phyloP scores from a whole-genome alignment of 148 eudicot genomes.

The Cornus kousa region DNA sequence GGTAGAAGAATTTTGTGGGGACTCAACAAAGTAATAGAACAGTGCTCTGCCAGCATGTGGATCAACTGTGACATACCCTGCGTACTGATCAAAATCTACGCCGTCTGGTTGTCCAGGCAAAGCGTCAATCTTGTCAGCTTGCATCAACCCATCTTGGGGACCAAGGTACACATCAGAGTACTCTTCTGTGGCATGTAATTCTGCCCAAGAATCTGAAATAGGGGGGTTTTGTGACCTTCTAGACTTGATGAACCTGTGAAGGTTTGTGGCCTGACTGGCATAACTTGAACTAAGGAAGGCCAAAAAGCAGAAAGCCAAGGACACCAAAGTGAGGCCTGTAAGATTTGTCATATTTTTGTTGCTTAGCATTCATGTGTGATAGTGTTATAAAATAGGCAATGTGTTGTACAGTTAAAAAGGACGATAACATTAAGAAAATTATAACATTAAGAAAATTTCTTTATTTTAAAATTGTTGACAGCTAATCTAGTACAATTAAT shows the following conservation, averaged over 20 bases:
- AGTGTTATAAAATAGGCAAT: too few species aligned
- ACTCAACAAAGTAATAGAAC: conserved; percentile 40
- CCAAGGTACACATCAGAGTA: conserved; percentile 10
- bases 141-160: conserved; percentile 34
- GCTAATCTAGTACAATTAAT: too few species aligned
- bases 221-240: conserved; percentile 27
- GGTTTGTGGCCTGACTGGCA: conserved; percentile 28
- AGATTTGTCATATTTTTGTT: neutral
- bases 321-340: neutral
- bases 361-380: neutral
- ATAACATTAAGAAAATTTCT: too few species aligned
- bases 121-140: conserved; percentile 29
- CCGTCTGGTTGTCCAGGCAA: conserved; percentile 34
- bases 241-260: conserved; percentile 27
- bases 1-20: conserved; percentile 33
- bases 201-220: conserved; percentile 22
- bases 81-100: conserved; percentile 30
- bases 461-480: too few species aligned
- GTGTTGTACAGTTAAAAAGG: too few species aligned
- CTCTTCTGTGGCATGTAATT: conserved; percentile 10
- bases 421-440: too few species aligned
- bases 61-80: conserved; percentile 35
- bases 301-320: neutral
- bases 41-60: conserved; percentile 20
- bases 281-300: neutral